Evolutionary conservation across 345 rosid genomes (phyloP), one percentile per base, ranked within the genome.

Genomic region (Erysimum cheiranthoides): DNA sequence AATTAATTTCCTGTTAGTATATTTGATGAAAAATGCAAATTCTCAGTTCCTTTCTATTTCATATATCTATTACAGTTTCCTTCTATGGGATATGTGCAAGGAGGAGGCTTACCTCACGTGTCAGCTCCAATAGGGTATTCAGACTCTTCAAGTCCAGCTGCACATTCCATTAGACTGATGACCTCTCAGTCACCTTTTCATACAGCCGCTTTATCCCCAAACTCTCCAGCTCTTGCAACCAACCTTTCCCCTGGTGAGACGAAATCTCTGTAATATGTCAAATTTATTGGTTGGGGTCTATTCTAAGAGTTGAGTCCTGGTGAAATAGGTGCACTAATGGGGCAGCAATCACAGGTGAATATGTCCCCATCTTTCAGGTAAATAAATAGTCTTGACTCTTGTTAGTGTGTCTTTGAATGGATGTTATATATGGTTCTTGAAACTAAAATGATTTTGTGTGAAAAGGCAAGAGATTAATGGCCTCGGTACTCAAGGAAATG

Each of bases 341-440:
- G 81, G 46, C 84, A 79, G 66, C 88, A 85, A 79, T 40, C 76
- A 63, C 72, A 77, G 18, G 66, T 66, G 46, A 73, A 70, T 58
- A 65, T 68, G 73, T 8, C 73, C 10, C 80, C 71, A 50, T 73
- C 78, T 74, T 79, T 82, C 49, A 73, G 92, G 92, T 86, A 82
- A 30, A 59, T 8, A 21, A 31, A 53, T 8, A 28, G 49, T 16
- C 18, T 12, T 12, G 25, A 45, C 39, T 67, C 11, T 75, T 43
- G 64, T 66, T 49, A 35, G n/a, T 57, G 14, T 56, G 4, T 25
- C 21, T 13, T 63, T 54, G 39, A 5, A 30, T 61, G 28, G 31
- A 13, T 9, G 30, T 0, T n/a, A 14, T n/a, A n/a, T n/a, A n/a
- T 49, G 39, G 47, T 75, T 66, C 46, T 59, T 67, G 36, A 62